Evolutionary conservation across 768 basidiomycete genomes (phyloP).

Genomic region (Tubosaeta sp.): DNA sequence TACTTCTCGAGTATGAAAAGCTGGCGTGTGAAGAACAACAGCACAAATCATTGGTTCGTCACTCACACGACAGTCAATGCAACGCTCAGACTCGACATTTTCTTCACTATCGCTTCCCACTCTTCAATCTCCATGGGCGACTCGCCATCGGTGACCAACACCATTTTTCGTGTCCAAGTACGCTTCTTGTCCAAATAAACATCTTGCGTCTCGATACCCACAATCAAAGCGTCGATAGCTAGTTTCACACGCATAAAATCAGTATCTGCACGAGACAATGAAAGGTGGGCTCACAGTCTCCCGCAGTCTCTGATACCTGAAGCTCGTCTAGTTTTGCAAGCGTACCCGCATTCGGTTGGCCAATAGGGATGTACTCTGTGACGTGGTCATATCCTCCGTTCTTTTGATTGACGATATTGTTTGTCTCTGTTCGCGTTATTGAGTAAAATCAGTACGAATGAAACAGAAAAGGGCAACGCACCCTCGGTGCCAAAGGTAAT

Average conservation of each 20-base stretch:
- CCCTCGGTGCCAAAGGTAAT: conserved; percentile 84
- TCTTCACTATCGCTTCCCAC: conserved; percentile 64
- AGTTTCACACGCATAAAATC: background rate
- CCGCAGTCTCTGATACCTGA: conserved; percentile 48
- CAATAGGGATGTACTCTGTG: conserved; percentile 64
- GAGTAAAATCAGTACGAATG: too few relatives aligned
- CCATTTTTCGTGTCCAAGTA: conserved; percentile 81
- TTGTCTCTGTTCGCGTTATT: conserved; percentile 43
- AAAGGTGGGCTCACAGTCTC: conserved; percentile 54
- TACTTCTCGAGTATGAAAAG: background rate
- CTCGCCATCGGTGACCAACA: conserved; percentile 84
- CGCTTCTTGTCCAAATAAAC: conserved; percentile 63
- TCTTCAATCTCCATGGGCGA: conserved; percentile 67
- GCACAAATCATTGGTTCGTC: background rate
- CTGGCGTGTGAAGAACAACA: too few relatives aligned
- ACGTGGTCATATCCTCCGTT: conserved; percentile 74
- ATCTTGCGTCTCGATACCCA: conserved; percentile 77
- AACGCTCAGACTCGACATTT: conserved; percentile 59
- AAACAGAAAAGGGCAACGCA: conserved; percentile 12
- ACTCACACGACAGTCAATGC: conserved; percentile 69
- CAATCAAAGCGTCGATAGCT: conserved; percentile 88
- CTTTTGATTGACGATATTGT: conserved; percentile 57
- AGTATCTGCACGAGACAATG: background rate
- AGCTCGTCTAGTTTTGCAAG: conserved; percentile 63
- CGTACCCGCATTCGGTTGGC: conserved; percentile 58